Base-by-base conservation (phyloP, 495 filamentous ascomycete species). In the Hyaloscypha finlandica region DNA sequence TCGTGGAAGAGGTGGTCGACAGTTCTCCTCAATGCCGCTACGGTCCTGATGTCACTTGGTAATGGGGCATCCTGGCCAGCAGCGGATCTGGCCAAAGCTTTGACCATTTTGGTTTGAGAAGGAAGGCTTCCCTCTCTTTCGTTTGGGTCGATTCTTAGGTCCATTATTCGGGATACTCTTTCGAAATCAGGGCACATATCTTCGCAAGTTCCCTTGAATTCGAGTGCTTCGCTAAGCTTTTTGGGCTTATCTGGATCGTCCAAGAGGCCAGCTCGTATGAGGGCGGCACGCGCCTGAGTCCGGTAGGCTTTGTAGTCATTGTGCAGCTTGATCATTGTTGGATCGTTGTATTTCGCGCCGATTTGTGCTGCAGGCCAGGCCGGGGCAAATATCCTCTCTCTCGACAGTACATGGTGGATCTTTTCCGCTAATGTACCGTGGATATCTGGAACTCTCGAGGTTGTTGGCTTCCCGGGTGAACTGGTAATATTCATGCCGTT, bases 111-210 rank as follows among this genome's bases (percentile, higher is more conserved):
- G 2, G 63, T 55, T 16, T 74, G 76, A 30, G 73, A 70, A 1
- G 75, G 69, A 33, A 78, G 61, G 2, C 76, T 68, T n/a, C 76
- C 72, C 25, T 71, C 72, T 67, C 82, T 85, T 75, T 90, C 88
- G 9, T 82, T 76, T 2, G 66, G 69, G 74, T 81, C 82, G 33
- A 89, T 78, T 69, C 89, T 82, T 60, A 74, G 75, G 69, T 89
- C 82, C 66, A 90, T 86, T 59, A 96, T 93, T 22, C 94, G 86
- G 37, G 90, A 86, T 16, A 94, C 84, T 45, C 89, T 81, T 78
- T 99, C 96, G 73, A 88, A 97, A 69, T 94, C 89, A 0, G 96
- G 92, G 76, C 96, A 99, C 94, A 97, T 97, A 66, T 92, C 88
- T 69, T 90, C 86, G 73, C 94, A 98, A 62, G 90, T 94, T 11